phyloP scores from a whole-genome alignment of 352 stramenopile species.

The Pythium biforme region DNA sequence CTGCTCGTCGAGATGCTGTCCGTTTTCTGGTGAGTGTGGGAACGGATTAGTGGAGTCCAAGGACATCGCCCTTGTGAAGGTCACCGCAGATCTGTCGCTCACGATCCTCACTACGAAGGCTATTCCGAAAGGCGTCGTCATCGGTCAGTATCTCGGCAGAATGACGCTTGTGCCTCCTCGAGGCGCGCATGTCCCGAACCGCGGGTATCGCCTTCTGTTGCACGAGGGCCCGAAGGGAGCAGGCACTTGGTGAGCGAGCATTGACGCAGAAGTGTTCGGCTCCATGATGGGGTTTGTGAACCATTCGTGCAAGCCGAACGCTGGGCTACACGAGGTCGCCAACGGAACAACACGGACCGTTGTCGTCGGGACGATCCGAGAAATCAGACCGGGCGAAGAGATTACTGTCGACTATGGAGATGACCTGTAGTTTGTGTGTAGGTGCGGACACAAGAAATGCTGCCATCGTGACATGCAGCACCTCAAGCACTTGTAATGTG shows the following conservation, averaged over 20 bases:
- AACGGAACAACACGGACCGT: neutral
- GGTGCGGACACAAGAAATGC: neutral
- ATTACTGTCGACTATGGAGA: conserved; percentile 6
- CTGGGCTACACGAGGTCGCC: neutral
- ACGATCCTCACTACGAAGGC: neutral
- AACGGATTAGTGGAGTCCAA: neutral
- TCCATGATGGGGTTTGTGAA: neutral
- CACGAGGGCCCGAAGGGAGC: neutral
- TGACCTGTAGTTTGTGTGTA: conserved; percentile 1
- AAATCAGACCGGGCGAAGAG: neutral
- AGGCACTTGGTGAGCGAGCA: neutral
- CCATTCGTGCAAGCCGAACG: neutral
- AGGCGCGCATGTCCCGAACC: neutral
- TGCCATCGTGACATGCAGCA: neutral
- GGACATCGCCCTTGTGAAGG: neutral
- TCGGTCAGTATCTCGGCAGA: neutral
- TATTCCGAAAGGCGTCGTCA: neutral
- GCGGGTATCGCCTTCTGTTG: neutral
- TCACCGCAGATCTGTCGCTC: neutral
- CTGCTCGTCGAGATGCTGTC: neutral
- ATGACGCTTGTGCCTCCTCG: neutral
- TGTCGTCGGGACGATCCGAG: neutral
- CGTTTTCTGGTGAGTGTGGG: neutral
- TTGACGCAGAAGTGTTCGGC: neutral
- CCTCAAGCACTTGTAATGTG: neutral